Conservation (phyloP, 2,329 filamentous ascomycete species). For the Pseudonectria foliicola region DNA sequence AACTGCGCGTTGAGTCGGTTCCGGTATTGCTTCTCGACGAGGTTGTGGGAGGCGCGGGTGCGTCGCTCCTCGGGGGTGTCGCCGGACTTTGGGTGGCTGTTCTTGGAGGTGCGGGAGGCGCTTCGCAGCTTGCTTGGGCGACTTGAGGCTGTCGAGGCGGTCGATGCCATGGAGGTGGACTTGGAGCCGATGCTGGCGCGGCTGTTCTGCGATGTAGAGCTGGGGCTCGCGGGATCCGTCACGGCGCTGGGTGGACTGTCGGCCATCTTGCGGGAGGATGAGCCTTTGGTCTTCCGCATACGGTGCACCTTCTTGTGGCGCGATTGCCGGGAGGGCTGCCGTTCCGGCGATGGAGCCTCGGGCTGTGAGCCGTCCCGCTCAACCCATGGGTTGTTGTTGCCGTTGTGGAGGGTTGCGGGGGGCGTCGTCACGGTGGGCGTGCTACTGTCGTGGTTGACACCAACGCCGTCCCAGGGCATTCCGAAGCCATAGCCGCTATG, state of each 20-base stretch:
- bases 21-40: slow-evolving; percentile 22
- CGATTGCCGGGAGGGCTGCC: slow-evolving; percentile 3
- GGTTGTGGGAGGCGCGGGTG: slow-evolving; percentile 22
- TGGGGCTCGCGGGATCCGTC: slow-evolving; percentile 16
- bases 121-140: slow-evolving; percentile 21
- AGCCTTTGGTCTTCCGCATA: slow-evolving; percentile 10
- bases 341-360: slow-evolving; percentile 1
- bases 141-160: slow-evolving; percentile 17
- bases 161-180: slow-evolving; percentile 15
- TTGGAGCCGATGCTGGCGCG: slow-evolving; percentile 17
- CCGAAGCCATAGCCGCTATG: slow-evolving; percentile 11
- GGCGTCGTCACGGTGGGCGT: slow-evolving; percentile 20
- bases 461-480: slow-evolving; percentile 16
- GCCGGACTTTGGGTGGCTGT: slow-evolving; percentile 17
- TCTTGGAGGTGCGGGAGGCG: slow-evolving; percentile 22
- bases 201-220: slow-evolving; percentile 18
- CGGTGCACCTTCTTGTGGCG: slow-evolving; percentile 14
- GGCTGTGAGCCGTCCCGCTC: slow-evolving; percentile 13
- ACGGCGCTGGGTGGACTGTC: slow-evolving; percentile 11
- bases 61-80: slow-evolving; percentile 21
- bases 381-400: slow-evolving; percentile 17
- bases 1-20: slow-evolving; percentile 22
- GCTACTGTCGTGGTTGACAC: slow-evolving; percentile 12
- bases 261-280: slow-evolving; percentile 12
- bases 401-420: slow-evolving; percentile 6